Conservation (phyloP, 1,284 basidiomycete species). For the Singerocomus inundabilis region DNA sequence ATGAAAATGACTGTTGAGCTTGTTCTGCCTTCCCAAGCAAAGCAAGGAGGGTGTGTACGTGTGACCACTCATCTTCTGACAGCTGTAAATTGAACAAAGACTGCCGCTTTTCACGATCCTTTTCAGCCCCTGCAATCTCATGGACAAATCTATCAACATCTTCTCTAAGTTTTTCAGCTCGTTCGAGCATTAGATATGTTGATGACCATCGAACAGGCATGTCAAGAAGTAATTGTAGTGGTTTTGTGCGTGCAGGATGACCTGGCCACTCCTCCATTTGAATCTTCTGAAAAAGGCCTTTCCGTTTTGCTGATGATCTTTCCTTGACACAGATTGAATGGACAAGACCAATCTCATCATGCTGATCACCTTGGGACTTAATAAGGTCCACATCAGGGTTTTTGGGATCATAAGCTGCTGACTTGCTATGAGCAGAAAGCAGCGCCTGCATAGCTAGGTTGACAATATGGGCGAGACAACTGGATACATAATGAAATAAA, state of each 20-base stretch:
- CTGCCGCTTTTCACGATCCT: background rate
- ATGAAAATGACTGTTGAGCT: conserved; percentile 13
- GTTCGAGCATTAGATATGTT: conserved; percentile 21
- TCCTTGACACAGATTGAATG: conserved; percentile 14
- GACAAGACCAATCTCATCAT: conserved; percentile 23
- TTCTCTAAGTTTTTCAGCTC: conserved; percentile 2
- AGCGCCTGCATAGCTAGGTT: conserved; percentile 1
- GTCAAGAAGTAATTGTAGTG: conserved; percentile 11
- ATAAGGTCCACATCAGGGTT: conserved; percentile 1
- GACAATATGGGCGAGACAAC: conserved; percentile 5
- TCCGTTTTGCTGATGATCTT: conserved; percentile 21
- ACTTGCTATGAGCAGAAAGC: background rate
- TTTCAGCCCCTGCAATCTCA: no score
- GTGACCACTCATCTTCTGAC: conserved; percentile 5
- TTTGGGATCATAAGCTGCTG: conserved; percentile 3
- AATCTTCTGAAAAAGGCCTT: conserved; percentile 19
- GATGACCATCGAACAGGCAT: conserved; percentile 32
- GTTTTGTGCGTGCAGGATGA: conserved; percentile 3
- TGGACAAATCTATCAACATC: no score
- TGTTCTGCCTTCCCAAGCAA: conserved; percentile 19
- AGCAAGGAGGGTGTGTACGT: background rate
- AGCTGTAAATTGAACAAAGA: conserved; percentile 6
- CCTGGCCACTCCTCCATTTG: no score
- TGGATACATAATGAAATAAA: no score
- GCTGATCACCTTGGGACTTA: background rate